Base-by-base conservation (phyloP, 345 rosid species). In the Nasturtium officinale region DNA sequence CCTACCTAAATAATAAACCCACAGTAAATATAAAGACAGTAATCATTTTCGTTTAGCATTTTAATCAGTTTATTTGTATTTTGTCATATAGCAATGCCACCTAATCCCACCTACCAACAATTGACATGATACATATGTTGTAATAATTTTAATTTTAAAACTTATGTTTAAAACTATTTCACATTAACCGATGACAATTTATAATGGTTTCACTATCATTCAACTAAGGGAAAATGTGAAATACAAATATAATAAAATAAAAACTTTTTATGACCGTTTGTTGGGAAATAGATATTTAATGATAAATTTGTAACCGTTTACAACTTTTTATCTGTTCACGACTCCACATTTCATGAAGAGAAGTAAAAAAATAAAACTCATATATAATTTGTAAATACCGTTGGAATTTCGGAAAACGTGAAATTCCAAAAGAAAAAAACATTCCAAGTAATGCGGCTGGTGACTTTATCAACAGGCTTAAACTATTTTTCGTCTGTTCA, bases 41-140 rank as follows among this genome's bases (percentile, higher is more conserved):
- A 30, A 55, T 56, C 51, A 55, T n/a, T 65, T n/a, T 28, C 8
- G 51, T 64, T 72, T 61, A 62, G 32, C 15, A n/a, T 32, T 37
- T 40, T 28, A 15, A 4, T 17, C n/a, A 47, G 13, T 6, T 47
- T 66, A 13, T 33, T 21, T 60, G 21, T 50, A 50, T 9, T 10
- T 35, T 16, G 4, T 17, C 21, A 15, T 32, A 18, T 8, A 37
- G 10, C 51, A 47, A 25, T 25, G 26, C n/a, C n/a, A n/a, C n/a
- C n/a, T n/a, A n/a, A n/a, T n/a, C n/a, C 48, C 38, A 70, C 51
- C 35, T 23, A 60, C 40, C 60, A 71, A 16, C 12, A 10, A 17
- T 26, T 12, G 30, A 57, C 45, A 12, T 53, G 2, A n/a, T n/a
- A n/a, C n/a, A 40, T 54, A 28, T n/a, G 28, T 13, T 5, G 3